These are phyloP conservation scores for Pavlovales sp. DNA, from an alignment of 208 protist genomes.

Conservation along the genomic window DNA sequence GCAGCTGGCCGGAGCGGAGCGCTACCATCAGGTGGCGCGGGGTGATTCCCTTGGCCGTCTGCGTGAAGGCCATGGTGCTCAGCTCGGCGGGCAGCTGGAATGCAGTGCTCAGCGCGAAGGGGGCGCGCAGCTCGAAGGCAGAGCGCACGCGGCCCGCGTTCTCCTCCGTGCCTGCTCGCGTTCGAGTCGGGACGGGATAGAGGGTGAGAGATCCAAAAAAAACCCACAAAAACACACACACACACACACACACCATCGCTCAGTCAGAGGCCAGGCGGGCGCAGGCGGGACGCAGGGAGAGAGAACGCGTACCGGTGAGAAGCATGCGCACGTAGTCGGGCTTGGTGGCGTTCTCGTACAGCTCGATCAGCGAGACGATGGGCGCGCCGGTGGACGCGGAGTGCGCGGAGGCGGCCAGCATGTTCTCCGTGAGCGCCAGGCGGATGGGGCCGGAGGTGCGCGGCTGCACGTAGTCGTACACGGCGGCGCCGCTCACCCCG, in stretches of 20 bases:
- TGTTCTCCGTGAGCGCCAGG: slow-evolving; percentile 8
- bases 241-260: too few species aligned
- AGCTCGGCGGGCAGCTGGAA: neutral
- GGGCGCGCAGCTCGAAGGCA: neutral
- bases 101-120: neutral
- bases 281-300: too few species aligned
- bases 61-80: neutral
- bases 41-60: slow-evolving; percentile 25
- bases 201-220: too few species aligned
- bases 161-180: neutral
- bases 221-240: too few species aligned
- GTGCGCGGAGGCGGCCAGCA: neutral
- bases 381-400: neutral
- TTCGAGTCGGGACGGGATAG: neutral
- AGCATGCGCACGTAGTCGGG: neutral
- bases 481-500: neutral
- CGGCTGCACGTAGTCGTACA: neutral
- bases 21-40: neutral
- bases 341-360: slow-evolving; percentile 12
- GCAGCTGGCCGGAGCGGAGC: neutral
- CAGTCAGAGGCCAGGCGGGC: too few species aligned
- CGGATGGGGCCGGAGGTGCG: neutral
- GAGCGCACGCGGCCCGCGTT: neutral
- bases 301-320: neutral
- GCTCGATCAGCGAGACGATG: neutral